These are phyloP conservation scores for Rhododendron ovatum DNA, from an alignment of 148 eudicot species.

Conservation along the genomic window DNA sequence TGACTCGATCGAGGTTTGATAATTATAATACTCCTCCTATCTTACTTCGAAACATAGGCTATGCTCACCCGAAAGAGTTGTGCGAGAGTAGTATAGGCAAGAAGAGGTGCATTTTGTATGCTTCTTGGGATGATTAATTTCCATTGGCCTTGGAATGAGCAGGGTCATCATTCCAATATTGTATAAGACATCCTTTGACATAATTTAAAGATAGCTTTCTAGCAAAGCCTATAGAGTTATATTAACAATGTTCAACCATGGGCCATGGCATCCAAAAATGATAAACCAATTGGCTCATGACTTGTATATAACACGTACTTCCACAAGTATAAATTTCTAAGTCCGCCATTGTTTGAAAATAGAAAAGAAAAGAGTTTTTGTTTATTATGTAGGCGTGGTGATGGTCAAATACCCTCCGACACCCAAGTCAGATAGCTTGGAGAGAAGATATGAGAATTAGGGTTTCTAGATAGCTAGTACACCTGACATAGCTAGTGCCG, in stretches of 20 bases:
- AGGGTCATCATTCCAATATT: constrained; percentile 15
- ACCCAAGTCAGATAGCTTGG: too few relatives aligned
- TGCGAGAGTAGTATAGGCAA: neutral
- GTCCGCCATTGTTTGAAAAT: too few relatives aligned
- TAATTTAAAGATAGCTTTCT: neutral
- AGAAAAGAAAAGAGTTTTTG: too few relatives aligned
- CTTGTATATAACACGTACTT: too few relatives aligned
- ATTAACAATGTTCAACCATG: neutral
- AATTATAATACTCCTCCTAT: too few relatives aligned
- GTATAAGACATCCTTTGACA: constrained; percentile 9
- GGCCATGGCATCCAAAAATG: neutral
- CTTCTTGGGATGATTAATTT: neutral
- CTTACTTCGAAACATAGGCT: neutral
- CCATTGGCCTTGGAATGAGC: constrained; percentile 19
- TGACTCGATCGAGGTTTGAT: neutral
- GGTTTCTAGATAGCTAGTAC: too few relatives aligned
- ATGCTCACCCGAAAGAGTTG: neutral
- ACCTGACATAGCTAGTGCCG: neutral
- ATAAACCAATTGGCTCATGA: neutral
- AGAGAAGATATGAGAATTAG: too few relatives aligned
- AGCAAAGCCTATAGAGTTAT: neutral
- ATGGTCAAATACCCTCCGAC: too few relatives aligned
- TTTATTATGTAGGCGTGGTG: too few relatives aligned
- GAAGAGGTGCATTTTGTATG: constrained; percentile 15
- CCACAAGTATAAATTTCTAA: too few relatives aligned